phyloP scores from a whole-genome alignment of 1,139 yeast species.

The Pneumocystis wakefieldiae region DNA sequence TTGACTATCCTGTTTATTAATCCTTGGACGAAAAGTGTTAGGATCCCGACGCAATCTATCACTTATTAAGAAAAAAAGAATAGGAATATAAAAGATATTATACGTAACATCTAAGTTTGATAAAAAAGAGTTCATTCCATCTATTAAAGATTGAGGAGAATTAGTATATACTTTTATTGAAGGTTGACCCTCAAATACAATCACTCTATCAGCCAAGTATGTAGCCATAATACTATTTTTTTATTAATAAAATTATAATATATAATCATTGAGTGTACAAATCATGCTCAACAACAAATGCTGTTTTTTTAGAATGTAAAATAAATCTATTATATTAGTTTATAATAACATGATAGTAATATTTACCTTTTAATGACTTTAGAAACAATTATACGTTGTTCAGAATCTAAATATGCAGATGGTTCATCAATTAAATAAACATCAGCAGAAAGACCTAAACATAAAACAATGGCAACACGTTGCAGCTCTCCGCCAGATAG shows the following conservation, averaged over 20 bases:
- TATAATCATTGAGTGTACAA: constrained; percentile 37
- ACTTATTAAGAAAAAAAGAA: constrained; percentile 19
- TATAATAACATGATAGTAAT: not conserved
- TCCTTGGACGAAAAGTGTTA: constrained; percentile 93
- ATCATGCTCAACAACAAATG: constrained; percentile 98
- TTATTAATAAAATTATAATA: not conserved
- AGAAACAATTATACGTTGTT: constrained; percentile 97
- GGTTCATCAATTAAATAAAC: constrained; percentile 96
- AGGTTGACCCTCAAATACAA: constrained; percentile 93
- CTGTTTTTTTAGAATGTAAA: constrained; percentile 91
- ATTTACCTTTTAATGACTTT: constrained; percentile 74
- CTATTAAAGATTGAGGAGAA: constrained; percentile 77
- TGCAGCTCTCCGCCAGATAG: constrained; percentile 99
- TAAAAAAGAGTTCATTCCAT: constrained; percentile 94
- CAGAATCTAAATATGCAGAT: constrained; percentile 95
- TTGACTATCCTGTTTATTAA: constrained; percentile 91
- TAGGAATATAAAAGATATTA: not conserved
- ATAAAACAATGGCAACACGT: constrained; percentile 92
- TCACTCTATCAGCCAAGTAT: constrained; percentile 92
- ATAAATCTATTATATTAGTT: constrained; percentile 34
- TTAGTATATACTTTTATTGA: constrained; percentile 70
- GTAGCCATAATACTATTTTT: constrained; percentile 56
- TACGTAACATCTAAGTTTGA: constrained; percentile 85
- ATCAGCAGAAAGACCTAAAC: constrained; percentile 90
- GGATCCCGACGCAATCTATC: constrained; percentile 79